Evolutionary conservation across 1,284 basidiomycete genomes (phyloP), one percentile per base, ranked within the genome.

Genomic region (Tilletiaria anomala): DNA sequence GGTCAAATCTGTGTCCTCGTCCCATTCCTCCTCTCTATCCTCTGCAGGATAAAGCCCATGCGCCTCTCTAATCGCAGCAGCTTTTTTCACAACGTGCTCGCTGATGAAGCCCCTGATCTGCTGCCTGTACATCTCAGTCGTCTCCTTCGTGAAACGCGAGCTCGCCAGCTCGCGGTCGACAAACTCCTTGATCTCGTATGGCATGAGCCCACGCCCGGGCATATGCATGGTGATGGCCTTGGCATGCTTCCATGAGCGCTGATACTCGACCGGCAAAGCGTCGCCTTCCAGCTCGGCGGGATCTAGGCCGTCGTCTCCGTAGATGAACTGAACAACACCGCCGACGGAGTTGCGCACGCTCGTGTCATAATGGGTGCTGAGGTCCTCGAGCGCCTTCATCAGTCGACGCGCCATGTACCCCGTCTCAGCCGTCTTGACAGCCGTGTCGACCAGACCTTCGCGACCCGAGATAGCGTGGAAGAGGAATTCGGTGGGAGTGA

Each of bases 391-490:
- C 2, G 93, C 91, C 69, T 99, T 99, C 93, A 99, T 97, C 53
- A 99, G 70, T 50, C 93, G 82, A 48, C 93, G 79, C 62, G 91
- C 86, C 91, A 99, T 97, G 72, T 99, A 99, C 32, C 93, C 93
- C 1, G 93, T 97, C 70, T 97, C 93, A 15, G 93, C 93, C 1
- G 93, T 99, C 72, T 99, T 99, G 69, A 99, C 93, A 18, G 93
- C 93, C 0, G 93, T 99, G 71, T 99, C 93, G 61, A 99, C 91
- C 35, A 97, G 71, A 71, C 93, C 93, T 72, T 97, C 93, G 67
- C 93, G 82, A 54, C 93, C 93, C 17, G 91, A 96, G 59, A 97
- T 96, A 47, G 89, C 93, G 71, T 99, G 93, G 74, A 97, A 97
- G 42, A 97, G 69, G 71, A 99, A 99, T 65, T 99, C 93, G 10